Evolutionary conservation across 208 protist genomes (phyloP), one percentile per base, ranked within the genome.

Genomic region (Leishmania braziliensis): DNA sequence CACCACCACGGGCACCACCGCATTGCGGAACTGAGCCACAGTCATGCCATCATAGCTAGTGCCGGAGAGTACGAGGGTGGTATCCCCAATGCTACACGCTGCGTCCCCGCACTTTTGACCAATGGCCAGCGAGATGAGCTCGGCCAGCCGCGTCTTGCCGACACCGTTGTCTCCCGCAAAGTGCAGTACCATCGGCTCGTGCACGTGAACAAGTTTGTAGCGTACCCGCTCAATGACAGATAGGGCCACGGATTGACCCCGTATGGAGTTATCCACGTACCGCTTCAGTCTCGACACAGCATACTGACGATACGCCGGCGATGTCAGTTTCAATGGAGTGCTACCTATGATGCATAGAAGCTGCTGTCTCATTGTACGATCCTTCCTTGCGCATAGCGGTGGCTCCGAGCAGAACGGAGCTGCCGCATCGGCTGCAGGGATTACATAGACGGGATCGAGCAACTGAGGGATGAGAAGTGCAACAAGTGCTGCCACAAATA

Each of bases 111-210:
- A 96, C 20, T 89, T 84, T 72, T 91, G 87, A 3, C 83, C 91
- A 23, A 95, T 54, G 16, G 93, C 87, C 12, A 94, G 83, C 10
- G 93, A 97, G 68, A 97, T 90, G 16, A 92, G 78, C 81, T 95
- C 88, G 50, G 93, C 92, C 36, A 82, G 63, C 29, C 84, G 87
- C 5, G 93, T 96, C 84, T 96, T 96, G 48, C 93, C 93, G 5
- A 96, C 93, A 33, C 93, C 93, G 76, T 96, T 96, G 84, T 96
- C 93, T 33, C 93, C 93, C 6, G 91, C 91, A 84, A 96, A 94
- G 70, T 95, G 91, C 29, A 96, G 78, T 16, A 96, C 84, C 29
- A 93, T 78, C 8, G 86, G 84, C 80, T 89, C 87, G 39, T 86
- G 74, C 18, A 81, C 72, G 70, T 87, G 81, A n/a, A 70, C 74